Base-by-base conservation (phyloP, 2,329 filamentous ascomycete species). In the Leptographium galeiforme region DNA sequence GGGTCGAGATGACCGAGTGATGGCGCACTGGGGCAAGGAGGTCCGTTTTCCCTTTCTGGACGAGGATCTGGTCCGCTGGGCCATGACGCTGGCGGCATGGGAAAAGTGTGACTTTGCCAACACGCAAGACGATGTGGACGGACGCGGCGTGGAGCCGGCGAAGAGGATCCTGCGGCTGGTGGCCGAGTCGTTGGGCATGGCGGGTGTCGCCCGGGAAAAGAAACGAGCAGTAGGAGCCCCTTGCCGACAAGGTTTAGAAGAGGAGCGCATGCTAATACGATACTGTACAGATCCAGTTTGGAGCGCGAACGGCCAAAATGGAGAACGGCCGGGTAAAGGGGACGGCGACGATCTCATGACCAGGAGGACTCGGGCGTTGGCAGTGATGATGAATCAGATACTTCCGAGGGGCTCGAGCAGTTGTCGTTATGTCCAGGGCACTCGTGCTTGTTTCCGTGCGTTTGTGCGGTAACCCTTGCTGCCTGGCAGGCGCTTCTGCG, bases 1-100 rank as follows among this genome's bases (percentile, higher is more conserved):
- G 8, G 94, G 93, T 5, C 82, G 93, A 11, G 93, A 98, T 63
- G 94, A 98, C 67, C 80, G 93, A 30, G 85, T 90, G 18, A 88
- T 96, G 67, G 84, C 88, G 2, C 79, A 95, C 63, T 97, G 90
- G 86, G 82, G 87, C 14, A 84, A 84, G 56, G 93, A 98, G 68
- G 86, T 86, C 36, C 79, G 93, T 39, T 96, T 94, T 63, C 93
- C 94, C 0, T 98, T 81, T 62, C 76, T 98, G 0, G 93, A 97
- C 57, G 93, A 98, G 67, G 73, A 79, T 3, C 77, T 98, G 46
- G 82, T 96, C n/a, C 74, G 74, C 32, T 93, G 89, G 80, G 86
- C 87, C 8, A 77, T 97, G 32, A 73, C 72, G 45, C 72, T 76
- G 30, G 85, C 89, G 0, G 84, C 91, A 0, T 87, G 81, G 77